Base-by-base conservation (phyloP, 768 basidiomycete genomes). In the Boletus speciosus region DNA sequence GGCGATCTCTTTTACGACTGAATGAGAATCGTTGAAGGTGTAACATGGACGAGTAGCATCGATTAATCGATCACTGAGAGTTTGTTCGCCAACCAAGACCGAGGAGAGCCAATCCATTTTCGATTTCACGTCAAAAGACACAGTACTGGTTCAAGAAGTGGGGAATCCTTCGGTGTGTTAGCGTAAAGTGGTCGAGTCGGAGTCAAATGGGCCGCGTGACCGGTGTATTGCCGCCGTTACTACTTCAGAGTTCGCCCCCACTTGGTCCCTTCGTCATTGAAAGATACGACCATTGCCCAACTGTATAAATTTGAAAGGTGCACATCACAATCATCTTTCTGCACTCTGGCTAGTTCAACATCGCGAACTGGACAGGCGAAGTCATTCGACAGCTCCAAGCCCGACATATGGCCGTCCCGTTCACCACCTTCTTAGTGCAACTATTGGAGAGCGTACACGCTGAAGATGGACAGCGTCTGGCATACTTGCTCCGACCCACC, bases 401-500 rank as follows among this genome's bases (percentile, higher is more conserved):
- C 6, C 47, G 5, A 56, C 37, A 49, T 11, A 74, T 75, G 71
- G 52, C 74, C 5, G 61, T 74, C 21, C 78, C 82, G 50, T 86
- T 88, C 62, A 71, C 85, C 16, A 78, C 77, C 16, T 89, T 77
- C 61, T 70, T 86, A 21, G 70, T 75, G 10, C 80, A 85, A 54
- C 72, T 91, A 6, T 81, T 81, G 42, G 80, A 86, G 57, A 79
- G 84, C 12, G 72, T 90, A 12, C 65, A 77, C 12, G 71, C 76
- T 15, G 83, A 87, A 66, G 82, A 87, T 63, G 89, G 88, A 5
- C 80, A 78, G 4, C 81, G 81, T 67, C 71, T 90, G 8, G 88
- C 87, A 8, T 88, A 83, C 66, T 76, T 90, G n/a, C 73, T 91
- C 6, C 81, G 86, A 35, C 88, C 86, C 1, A 86, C 86, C 4